Base-by-base conservation (phyloP, 2,329 filamentous ascomycete genomes). In the Arthrobotrys sphaeroides region DNA sequence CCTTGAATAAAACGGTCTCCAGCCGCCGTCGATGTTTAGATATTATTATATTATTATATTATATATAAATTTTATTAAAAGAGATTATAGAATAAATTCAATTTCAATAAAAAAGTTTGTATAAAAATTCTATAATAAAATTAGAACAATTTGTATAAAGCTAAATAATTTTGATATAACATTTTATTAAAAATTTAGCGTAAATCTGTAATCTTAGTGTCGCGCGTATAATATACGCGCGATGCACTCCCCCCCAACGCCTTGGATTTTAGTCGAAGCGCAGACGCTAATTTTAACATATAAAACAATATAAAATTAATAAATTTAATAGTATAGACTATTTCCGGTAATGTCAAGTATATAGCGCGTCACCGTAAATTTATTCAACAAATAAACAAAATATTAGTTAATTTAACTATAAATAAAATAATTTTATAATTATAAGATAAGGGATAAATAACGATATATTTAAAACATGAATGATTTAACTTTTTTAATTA, bases 351-450 rank as follows among this genome's bases (percentile, higher is more conserved):
- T 22, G 13, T 26, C 20, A 31, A 26, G 24, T n/a, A 33, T 22
- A 16, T 36, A 33, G 36, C 26, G 51, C 36, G 36, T 5, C 36
- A 38, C 36, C 36, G 36, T 38, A 38, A 18, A 61, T 42, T 40
- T 42, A 28, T 20, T 40, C 40, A 61, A 36, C 31, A 22, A 40
- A 40, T 61, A 28, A 38, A 38, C 13, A 38, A 38, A 59, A 36
- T 33, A 59, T 59, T 33, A 33, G 28, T 47, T 47, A 45, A 47
- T 26, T 28, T 62, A 5, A 26, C n/a, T n/a, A 65, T 65, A 53
- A 31, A 51, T 59, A 20, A 59, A 67, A 55, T 42, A 67, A 40
- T 60, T 60, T 67, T 57, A 26, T 28, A 40, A 42, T 61, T 20
- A 36, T 40, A 47, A 38, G 5, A 40, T 61, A 6, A 36, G 16